Evolutionary conservation across 1,284 basidiomycete species (phyloP), one percentile per base, ranked within the genome.

Genomic region (Puccinia triticina): DNA sequence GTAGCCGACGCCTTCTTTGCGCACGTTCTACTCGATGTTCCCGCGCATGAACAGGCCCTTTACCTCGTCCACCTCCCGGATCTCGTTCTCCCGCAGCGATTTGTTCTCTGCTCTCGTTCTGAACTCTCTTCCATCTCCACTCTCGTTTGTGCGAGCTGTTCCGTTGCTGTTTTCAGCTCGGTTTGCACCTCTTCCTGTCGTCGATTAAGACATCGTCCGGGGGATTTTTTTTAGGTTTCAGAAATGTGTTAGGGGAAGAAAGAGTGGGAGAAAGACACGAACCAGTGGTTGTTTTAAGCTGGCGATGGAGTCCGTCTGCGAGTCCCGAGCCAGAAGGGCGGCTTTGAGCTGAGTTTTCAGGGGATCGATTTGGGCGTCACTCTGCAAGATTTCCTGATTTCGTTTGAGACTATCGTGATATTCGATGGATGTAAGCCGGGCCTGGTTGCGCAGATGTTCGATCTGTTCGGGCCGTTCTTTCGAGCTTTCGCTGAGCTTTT

Each of bases 311-410:
- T 50, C 48, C 10, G 40, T 53, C 57, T 82, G 79, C 18, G 37
- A 50, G n/a, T 46, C 48, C 21, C 43, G 26, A 21, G 57, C 43
- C 16, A 16, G 34, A 23, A 64, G 37, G 34, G 72, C 71, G 21
- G n/a, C n/a, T n/a, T n/a, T n/a, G n/a, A n/a, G n/a, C n/a, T n/a
- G n/a, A n/a, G n/a, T n/a, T n/a, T n/a, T n/a, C n/a, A n/a, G n/a
- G n/a, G n/a, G n/a, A n/a, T n/a, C n/a, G n/a, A n/a, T n/a, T n/a
- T n/a, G n/a, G n/a, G n/a, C n/a, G n/a, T n/a, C n/a, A n/a, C n/a
- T n/a, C n/a, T n/a, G n/a, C n/a, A n/a, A n/a, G n/a, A 82, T 82
- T 55, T 82, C 55, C 48, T 82, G 53, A 16, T 82, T 75, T 21
- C 79, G 16, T 34, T 82, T n/a, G 37, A 82, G 48, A 34, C 79